Base-by-base conservation (phyloP, 768 basidiomycete species). In the Pleurotus djamor region DNA sequence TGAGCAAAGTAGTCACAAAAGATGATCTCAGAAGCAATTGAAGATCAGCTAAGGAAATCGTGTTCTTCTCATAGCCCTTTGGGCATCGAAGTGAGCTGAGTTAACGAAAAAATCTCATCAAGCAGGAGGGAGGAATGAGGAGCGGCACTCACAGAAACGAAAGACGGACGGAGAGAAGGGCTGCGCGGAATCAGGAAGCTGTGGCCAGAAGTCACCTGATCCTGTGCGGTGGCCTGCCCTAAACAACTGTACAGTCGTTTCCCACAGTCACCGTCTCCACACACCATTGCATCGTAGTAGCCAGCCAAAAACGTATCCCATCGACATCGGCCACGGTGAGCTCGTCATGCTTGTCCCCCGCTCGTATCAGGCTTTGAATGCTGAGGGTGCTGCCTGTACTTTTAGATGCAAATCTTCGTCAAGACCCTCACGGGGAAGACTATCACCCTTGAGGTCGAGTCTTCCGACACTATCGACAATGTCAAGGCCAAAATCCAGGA, bases 371-470 rank as follows among this genome's bases (percentile, higher is more conserved):
- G n/a, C n/a, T n/a, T n/a, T n/a, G n/a, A n/a, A 28, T 28, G 21
- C 21, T 28, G 21, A 28, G 1, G 65, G 52, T 55, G 59, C 51
- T 58, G 60, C 38, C 5, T 48, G 13, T 12, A 3, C 41, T 7
- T 43, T 44, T 47, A 64, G 76, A 83, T 83, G 80, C 80, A 83
- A 71, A 83, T 83, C 62, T 83, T 83, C 74, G 81, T 83, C 71
- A 82, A 81, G 75, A 95, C 93, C 82, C 91, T 95, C 66, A 96
- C 92, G 74, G 91, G 91, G 63, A 93, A 96, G 89, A 96, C 94
- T 64, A 97, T 97, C 87, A 96, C 94, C 82, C 91, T 96, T 62
- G 95, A 97, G 88, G 94, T 96, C 75, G 94, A 95, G 84, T 93
- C 92, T 70, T 92, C 90, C 62, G 93, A 96, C 82, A 95, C 94